Base-by-base conservation (phyloP, 352 stramenopile genomes). In the Pythium grandisporangium region DNA sequence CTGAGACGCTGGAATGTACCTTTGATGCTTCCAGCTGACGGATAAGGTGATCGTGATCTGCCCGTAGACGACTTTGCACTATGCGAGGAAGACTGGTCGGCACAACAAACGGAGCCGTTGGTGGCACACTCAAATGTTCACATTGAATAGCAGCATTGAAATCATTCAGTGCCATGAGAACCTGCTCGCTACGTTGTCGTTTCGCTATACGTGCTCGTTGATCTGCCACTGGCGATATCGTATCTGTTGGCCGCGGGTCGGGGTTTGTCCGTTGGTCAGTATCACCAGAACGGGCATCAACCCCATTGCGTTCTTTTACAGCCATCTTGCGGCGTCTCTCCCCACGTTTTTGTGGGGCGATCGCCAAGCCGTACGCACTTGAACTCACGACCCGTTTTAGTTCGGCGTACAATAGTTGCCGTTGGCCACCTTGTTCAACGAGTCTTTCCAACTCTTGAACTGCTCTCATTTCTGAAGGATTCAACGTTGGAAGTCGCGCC, bases 371-470 rank as follows among this genome's bases (percentile, higher is more conserved):
- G n/a, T n/a, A n/a, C n/a, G n/a, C n/a, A n/a, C n/a, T n/a, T n/a
- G n/a, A n/a, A n/a, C n/a, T n/a, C n/a, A n/a, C n/a, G n/a, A n/a
- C n/a, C n/a, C n/a, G 42, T 21, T 55, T 40, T 4, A 66, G 37
- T 4, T 36, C 23, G 32, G 16, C 7, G 32, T 68, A 56, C 42
- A 53, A 30, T 6, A 40, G 34, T 20, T 45, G 16, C 5, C 45
- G 44, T 5, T 23, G 48, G 23, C 6, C 52, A 42, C 25, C 25
- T 24, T 58, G 40, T 6, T 70, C 54, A 1, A 66, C 60, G 4
- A 66, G 56, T 5, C 48, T 43, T 37, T 73, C 66, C 34, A 84
- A 45, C 14, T 56, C 64, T n/a, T 68, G 44, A 38, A 84, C 59
- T 11, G 52, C 53, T 4, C 53, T 37, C 35, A 71, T 37, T 12